Evolutionary conservation across 2,329 filamentous ascomycete genomes (phyloP).

Genomic region (Daldinia eschscholtzii): DNA sequence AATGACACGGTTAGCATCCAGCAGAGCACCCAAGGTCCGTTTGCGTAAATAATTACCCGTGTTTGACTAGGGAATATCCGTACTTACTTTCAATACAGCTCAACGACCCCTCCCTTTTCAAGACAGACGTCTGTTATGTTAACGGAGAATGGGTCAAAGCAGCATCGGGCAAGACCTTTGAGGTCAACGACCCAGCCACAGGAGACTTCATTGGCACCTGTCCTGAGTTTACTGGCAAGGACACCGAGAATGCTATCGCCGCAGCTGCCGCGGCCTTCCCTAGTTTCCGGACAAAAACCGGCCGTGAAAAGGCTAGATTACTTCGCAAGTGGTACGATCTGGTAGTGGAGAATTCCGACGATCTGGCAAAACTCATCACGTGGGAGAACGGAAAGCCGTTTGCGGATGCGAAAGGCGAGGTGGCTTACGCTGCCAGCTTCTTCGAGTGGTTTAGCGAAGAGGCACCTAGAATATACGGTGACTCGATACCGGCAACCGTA

Average conservation of each 20-base stretch:
- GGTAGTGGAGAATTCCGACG: conserved; percentile 81
- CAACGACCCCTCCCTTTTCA: conserved; percentile 84
- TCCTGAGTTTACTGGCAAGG: conserved; percentile 84
- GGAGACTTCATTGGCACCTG: conserved; percentile 83
- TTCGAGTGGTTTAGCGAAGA: conserved; percentile 87
- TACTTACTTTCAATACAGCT: conserved; percentile 63
- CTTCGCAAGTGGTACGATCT: conserved; percentile 86
- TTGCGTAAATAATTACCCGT: background rate
- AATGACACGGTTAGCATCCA: conserved; percentile 49
- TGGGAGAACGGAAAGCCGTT: conserved; percentile 92
- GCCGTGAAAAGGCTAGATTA: conserved; percentile 79
- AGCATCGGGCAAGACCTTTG: conserved; percentile 90
- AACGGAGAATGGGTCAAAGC: conserved; percentile 94
- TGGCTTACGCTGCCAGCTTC: conserved; percentile 79
- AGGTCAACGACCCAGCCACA: conserved; percentile 87
- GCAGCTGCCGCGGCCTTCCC: conserved; percentile 84
- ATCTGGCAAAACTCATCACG: conserved; percentile 85
- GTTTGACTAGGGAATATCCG: background rate
- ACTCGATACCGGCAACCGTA: conserved; percentile 77
- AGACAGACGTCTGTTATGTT: conserved; percentile 84
- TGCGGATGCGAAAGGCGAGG: conserved; percentile 79
- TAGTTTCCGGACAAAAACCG: conserved; percentile 77
- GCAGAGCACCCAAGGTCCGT: conserved; percentile 49
- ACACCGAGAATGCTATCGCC: conserved; percentile 84
- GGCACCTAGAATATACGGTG: conserved; percentile 79